These are phyloP conservation scores for Gastrolobium villosum DNA, from an alignment of 306 rosid species.

Conservation along the genomic window DNA sequence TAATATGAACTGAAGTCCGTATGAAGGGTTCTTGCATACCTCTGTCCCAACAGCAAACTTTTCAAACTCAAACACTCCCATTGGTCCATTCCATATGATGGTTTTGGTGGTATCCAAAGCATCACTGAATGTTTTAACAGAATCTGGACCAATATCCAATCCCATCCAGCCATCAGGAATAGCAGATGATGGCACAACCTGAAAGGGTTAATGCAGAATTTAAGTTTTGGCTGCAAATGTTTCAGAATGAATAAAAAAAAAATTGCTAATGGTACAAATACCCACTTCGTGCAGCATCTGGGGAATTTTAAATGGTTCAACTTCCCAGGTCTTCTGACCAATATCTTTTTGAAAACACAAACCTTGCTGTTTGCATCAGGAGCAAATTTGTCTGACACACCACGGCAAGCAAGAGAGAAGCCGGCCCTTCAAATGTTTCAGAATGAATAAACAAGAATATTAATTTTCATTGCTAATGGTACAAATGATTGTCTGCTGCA, in stretches of 20 bases:
- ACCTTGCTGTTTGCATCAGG: constrained; percentile 99
- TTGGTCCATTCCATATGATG: constrained; percentile 98
- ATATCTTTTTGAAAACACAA: constrained; percentile 44
- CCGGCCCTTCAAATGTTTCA: too few relatives aligned
- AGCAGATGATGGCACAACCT: constrained; percentile 91
- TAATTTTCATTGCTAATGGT: not conserved
- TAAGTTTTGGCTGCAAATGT: constrained; percentile 35
- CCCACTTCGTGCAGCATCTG: too few relatives aligned
- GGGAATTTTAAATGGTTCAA: not conserved
- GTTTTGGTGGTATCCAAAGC: constrained; percentile 92
- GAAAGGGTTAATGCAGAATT: constrained; percentile 49
- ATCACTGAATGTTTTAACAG: constrained; percentile 82
- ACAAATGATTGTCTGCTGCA: too few relatives aligned
- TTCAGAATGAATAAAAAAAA: constrained; percentile 23
- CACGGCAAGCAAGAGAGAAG: constrained; percentile 88
- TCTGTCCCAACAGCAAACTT: constrained; percentile 97
- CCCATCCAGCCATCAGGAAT: constrained; percentile 99
- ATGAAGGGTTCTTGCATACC: constrained; percentile 59
- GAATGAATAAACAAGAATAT: too few relatives aligned
- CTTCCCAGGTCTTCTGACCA: not conserved
- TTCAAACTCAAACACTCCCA: constrained; percentile 99
- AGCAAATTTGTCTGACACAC: constrained; percentile 96
- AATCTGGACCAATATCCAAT: constrained; percentile 98
- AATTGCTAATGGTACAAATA: not conserved
- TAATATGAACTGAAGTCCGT: constrained; percentile 24